phyloP scores from a whole-genome alignment of 805 yeast species.

The Ogataea thermomethanolica region DNA sequence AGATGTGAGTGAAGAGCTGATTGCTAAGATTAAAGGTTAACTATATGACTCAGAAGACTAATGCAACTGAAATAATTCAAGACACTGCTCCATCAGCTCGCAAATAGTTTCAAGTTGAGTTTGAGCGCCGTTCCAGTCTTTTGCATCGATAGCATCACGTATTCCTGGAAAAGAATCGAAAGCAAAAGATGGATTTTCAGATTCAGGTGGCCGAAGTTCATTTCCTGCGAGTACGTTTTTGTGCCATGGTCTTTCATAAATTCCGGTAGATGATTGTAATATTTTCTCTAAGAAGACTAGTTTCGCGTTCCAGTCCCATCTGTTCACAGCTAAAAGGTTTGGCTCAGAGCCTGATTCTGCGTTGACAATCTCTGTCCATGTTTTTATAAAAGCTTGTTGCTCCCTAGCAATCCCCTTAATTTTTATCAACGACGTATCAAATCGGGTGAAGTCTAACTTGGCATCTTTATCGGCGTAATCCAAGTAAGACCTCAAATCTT shows the following conservation, averaged over 20 bases:
- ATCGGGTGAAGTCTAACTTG: conserved; percentile 26
- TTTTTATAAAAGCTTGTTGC: conserved; percentile 51
- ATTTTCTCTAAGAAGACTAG: conserved; percentile 52
- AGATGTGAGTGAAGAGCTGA: conserved; percentile 14
- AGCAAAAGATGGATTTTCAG: conserved; percentile 33
- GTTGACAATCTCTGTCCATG: conserved; percentile 59
- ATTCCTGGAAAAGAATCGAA: conserved; percentile 75
- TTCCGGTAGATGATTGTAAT: conserved; percentile 44
- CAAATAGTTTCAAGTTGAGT: conserved; percentile 45
- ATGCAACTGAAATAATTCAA: conserved; percentile 18
- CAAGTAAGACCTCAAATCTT: conserved; percentile 45
- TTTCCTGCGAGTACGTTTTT: conserved; percentile 69
- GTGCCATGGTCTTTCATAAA: conserved; percentile 58
- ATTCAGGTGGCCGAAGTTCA: conserved; percentile 52
- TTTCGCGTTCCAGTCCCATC: conserved; percentile 82
- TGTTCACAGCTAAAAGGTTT: conserved; percentile 59
- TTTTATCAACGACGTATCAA: conserved; percentile 30
- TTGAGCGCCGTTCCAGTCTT: conserved; percentile 54
- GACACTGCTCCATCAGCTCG: conserved; percentile 29
- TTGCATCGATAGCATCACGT: conserved; percentile 57
- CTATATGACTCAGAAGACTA: background rate
- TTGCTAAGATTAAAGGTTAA: conserved; percentile 1
- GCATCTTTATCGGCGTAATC: conserved; percentile 9
- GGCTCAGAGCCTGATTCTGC: conserved; percentile 67
- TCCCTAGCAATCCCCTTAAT: conserved; percentile 44